Evolutionary conservation across 2,329 filamentous ascomycete genomes (phyloP).

Genomic region (Cryoendolithus antarcticus): DNA sequence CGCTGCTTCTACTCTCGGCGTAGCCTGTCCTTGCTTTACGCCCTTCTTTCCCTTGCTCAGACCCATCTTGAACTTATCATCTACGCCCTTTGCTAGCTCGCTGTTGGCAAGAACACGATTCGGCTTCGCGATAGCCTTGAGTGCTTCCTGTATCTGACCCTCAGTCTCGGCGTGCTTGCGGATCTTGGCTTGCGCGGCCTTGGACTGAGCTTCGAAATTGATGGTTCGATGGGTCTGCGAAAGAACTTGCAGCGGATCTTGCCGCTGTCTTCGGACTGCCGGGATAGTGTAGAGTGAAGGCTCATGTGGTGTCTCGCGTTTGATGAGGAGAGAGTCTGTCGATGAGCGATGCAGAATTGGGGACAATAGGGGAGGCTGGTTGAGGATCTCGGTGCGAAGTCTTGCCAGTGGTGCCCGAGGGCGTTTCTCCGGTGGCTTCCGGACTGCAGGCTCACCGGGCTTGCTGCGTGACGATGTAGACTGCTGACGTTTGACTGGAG

Average conservation of each 20-base stretch:
- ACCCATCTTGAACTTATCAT: constrained; percentile 38
- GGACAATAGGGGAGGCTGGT: constrained; percentile 38
- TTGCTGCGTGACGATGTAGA: constrained; percentile 26
- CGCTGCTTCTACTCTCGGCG: constrained; percentile 1
- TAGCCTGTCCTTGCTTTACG: not conserved
- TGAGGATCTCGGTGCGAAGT: constrained; percentile 45
- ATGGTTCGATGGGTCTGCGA: constrained; percentile 35
- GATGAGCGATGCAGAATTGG: constrained; percentile 57
- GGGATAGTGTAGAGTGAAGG: constrained; percentile 37
- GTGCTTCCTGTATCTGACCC: constrained; percentile 60
- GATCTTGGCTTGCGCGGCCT: constrained; percentile 44
- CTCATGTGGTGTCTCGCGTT: constrained; percentile 43
- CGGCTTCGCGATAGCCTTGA: constrained; percentile 60
- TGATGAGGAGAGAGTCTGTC: constrained; percentile 48
- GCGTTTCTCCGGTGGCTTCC: constrained; percentile 28
- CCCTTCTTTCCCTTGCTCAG: not conserved
- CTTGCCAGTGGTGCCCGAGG: constrained; percentile 45
- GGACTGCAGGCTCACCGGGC: constrained; percentile 23
- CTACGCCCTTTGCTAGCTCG: constrained; percentile 53
- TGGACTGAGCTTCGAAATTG: constrained; percentile 41
- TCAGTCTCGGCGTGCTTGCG: constrained; percentile 56
- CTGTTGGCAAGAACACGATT: constrained; percentile 59
- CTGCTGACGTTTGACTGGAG: constrained; percentile 40
- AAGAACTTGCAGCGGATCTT: constrained; percentile 6
- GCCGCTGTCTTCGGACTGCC: constrained; percentile 11